A percentile compares a stretch with the other conserved stretches of the same genome.
These are phyloP conservation scores for Luzula sylvatica DNA, from an alignment of 176 grass and related monocot species.

Conservation along the genomic window DNA sequence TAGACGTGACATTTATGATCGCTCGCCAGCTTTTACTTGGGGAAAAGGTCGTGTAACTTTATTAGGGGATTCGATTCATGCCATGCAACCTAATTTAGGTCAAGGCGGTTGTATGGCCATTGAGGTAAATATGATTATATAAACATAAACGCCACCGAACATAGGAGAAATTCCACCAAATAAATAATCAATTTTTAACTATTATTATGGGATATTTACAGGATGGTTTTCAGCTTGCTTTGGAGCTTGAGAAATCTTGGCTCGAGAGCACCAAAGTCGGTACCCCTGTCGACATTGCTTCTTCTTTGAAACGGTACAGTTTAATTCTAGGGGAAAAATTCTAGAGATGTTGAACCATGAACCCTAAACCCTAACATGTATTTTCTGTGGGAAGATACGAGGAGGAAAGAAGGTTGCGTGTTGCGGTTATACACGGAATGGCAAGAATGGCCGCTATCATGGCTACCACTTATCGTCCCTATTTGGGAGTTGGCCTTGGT, in stretches of 20 bases:
- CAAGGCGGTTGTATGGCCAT: conserved; percentile 99
- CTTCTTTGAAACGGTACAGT: conserved; percentile 62
- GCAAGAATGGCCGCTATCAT: conserved; percentile 98
- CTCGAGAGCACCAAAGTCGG: conserved; percentile 52
- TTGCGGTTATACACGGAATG: conserved; percentile 92
- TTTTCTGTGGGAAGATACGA: conserved; percentile 56
- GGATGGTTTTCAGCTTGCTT: conserved; percentile 96
- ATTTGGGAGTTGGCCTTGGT: conserved; percentile 70
- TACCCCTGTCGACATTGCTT: conserved; percentile 54
- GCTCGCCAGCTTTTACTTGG: conserved; percentile 67
- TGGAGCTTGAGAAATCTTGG: conserved; percentile 90
- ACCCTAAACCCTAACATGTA: background rate
- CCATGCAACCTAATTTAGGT: conserved; percentile 98
- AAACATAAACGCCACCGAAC: too few relatives aligned
- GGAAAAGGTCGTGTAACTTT: conserved; percentile 91
- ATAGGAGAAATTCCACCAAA: too few relatives aligned
- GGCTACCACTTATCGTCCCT: conserved; percentile 94
- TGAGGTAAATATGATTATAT: conserved; percentile 40
- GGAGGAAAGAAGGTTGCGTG: conserved; percentile 78
- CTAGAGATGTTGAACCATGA: background rate
- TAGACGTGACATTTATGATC: conserved; percentile 88
- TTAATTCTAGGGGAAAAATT: background rate
- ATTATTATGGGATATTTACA: conserved; percentile 24
- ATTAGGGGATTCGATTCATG: conserved; percentile 96
- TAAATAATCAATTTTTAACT: too few relatives aligned